Conservation (phyloP, 192 early-diverging fungal genomes). For the Podila verticillata region DNA sequence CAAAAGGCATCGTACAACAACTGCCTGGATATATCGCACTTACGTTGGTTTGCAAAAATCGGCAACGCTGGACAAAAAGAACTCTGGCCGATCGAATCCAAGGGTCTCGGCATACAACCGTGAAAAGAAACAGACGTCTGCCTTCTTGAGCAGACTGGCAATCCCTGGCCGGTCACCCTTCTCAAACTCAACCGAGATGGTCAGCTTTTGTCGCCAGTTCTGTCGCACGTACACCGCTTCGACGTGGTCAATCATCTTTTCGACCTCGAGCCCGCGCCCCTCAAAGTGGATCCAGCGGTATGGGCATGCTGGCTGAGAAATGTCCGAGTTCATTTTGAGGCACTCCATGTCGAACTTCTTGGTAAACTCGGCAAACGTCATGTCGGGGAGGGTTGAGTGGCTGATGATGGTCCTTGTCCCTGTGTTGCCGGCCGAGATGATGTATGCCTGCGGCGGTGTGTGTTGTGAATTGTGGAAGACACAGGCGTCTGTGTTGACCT, state of each 20-base stretch:
- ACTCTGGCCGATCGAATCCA: constrained; percentile 61
- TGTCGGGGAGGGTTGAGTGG: constrained; percentile 69
- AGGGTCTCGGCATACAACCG: constrained; percentile 68
- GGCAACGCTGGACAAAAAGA: constrained; percentile 51
- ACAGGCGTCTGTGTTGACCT: constrained; percentile 58
- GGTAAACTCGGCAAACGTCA: constrained; percentile 65
- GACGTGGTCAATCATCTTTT: constrained; percentile 65
- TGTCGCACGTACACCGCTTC: constrained; percentile 49
- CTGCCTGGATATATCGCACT: background rate
- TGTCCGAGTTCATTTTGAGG: constrained; percentile 19
- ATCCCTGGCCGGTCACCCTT: constrained; percentile 71
- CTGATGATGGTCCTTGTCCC: constrained; percentile 72
- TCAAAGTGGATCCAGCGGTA: constrained; percentile 77
- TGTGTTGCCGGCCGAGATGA: constrained; percentile 60
- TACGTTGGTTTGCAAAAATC: constrained; percentile 54
- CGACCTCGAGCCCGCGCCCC: constrained; percentile 61
- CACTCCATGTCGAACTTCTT: constrained; percentile 51
- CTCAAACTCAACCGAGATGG: constrained; percentile 76
- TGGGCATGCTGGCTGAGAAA: constrained; percentile 24
- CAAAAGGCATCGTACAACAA: background rate
- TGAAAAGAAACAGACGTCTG: constrained; percentile 73
- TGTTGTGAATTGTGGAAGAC: constrained; percentile 48
- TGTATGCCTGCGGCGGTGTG: constrained; percentile 64
- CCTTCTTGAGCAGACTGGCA: constrained; percentile 61
- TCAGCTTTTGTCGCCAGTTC: constrained; percentile 56